Evolutionary conservation across 306 rosid species (phyloP).

Genomic region (Cicer chorassanicum): DNA sequence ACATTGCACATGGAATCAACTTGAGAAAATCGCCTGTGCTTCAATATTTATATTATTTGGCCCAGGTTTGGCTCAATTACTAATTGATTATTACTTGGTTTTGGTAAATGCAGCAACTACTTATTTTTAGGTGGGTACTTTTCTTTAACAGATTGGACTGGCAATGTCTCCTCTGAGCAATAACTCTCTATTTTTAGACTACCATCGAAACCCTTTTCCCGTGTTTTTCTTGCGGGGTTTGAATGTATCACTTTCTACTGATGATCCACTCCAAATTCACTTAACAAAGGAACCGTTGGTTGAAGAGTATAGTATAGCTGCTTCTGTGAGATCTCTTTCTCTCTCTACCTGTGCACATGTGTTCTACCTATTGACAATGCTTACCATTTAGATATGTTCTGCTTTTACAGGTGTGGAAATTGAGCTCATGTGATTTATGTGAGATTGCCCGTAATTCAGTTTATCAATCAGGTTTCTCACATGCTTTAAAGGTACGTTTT

Average conservation of each 20-base stretch:
- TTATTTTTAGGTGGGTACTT: conserved; percentile 17
- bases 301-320: conserved; percentile 98
- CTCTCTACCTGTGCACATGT: background rate
- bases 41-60: conserved; percentile 85
- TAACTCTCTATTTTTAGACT: conserved; percentile 91
- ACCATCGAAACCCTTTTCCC: conserved; percentile 95
- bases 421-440: conserved; percentile 95
- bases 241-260: conserved; percentile 97
- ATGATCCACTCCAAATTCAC: conserved; percentile 99
- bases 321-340: conserved; percentile 77
- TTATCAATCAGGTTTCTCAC: conserved; percentile 94
- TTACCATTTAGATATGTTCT: conserved; percentile 27
- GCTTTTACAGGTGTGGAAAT: conserved; percentile 83
- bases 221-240: conserved; percentile 89
- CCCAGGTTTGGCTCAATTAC: conserved; percentile 65
- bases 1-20: conserved; percentile 96
- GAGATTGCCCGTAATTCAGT: conserved; percentile 98
- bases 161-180: conserved; percentile 99
- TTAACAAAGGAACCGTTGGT: conserved; percentile 96
- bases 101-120: conserved; percentile 25
- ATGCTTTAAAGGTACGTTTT: conserved; percentile 80
- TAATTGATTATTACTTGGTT: conserved; percentile 35
- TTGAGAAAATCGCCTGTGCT: conserved; percentile 95
- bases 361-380: background rate
- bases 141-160: conserved; percentile 74